Evolutionary conservation across 257 asterid genomes (phyloP).

Genomic region (Penstemon davidsonii): DNA sequence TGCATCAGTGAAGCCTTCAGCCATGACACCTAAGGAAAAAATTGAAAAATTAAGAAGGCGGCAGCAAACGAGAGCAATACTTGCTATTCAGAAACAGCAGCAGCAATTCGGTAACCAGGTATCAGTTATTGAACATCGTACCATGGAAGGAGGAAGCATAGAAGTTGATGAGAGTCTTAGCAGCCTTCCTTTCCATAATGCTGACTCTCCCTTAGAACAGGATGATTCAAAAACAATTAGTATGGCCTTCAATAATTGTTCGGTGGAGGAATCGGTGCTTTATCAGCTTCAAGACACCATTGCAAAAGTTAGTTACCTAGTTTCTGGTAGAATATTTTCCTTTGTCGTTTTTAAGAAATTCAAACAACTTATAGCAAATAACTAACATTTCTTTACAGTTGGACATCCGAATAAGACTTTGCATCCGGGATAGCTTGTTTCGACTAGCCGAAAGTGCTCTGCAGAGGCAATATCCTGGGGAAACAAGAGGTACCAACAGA

Average conservation of each 20-base stretch:
- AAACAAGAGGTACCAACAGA: slow-evolving; percentile 44
- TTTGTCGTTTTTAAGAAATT: background rate
- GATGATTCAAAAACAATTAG: slow-evolving; percentile 47
- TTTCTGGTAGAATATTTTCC: slow-evolving; percentile 23
- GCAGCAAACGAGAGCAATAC: slow-evolving; percentile 89
- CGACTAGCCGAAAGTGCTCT: slow-evolving; percentile 81
- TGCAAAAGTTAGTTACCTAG: slow-evolving; percentile 48
- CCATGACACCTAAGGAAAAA: slow-evolving; percentile 89
- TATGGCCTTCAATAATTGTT: slow-evolving; percentile 42
- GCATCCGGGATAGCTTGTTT: slow-evolving; percentile 82
- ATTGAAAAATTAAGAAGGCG: slow-evolving; percentile 81
- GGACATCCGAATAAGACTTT: slow-evolving; percentile 65
- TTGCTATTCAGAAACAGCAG: slow-evolving; percentile 87
- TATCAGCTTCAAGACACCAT: slow-evolving; percentile 76
- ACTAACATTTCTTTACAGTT: slow-evolving; percentile 45
- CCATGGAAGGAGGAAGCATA: slow-evolving; percentile 48
- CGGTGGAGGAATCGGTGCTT: slow-evolving; percentile 69
- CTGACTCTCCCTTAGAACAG: slow-evolving; percentile 53
- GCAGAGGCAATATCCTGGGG: slow-evolving; percentile 62
- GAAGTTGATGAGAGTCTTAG: slow-evolving; percentile 49
- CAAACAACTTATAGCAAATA: background rate
- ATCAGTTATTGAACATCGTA: slow-evolving; percentile 42
- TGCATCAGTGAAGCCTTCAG: slow-evolving; percentile 40
- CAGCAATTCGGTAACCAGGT: slow-evolving; percentile 65
- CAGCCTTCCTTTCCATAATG: slow-evolving; percentile 46